Evolutionary conservation across 2,329 filamentous ascomycete genomes (phyloP), one percentile per base, ranked within the genome.

Genomic region (Aspergillus quadrilineatus): DNA sequence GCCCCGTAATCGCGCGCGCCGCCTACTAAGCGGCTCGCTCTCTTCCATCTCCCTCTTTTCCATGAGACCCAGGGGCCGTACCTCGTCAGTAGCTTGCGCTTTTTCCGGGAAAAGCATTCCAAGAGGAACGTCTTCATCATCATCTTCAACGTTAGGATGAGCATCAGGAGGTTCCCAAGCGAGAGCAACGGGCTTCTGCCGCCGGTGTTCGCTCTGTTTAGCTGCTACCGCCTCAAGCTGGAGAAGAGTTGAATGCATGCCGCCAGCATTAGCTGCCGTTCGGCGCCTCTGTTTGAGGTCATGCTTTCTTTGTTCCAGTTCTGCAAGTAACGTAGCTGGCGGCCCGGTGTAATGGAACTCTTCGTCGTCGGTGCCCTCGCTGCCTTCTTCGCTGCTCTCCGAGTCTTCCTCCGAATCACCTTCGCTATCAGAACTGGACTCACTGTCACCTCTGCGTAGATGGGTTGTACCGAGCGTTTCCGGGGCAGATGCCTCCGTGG

Each of bases 151-250:
- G 4, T 61, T 58, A 5, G 65, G 60, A n/a, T 66, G 58, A 9
- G 56, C 59, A 53, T 82, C 78, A 6, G 79, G 77, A 10, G 77
- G 75, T 73, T 97, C 92, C 94, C 94, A 99, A 1, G 93, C 94
- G 34, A 99, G 80, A 57, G 90, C 90, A 34, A 96, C 85, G 56
- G 87, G 89, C 67, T 89, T 89, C 55, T 83, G 82, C 37, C 93
- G 85, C 46, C 73, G 65, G 29, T 88, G 82, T 62, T 87, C 86
- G 64, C 87, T 87, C 70, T 96, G 89, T 26, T 92, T 83, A 72
- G 97, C 89, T 22, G 90, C 90, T 29, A 97, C 90, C 0, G 91
- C 89, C 68, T 99, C 93, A 63, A 97, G 83, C 69, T 99, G 86
- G 1, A 99, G 80, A 4, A 99, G 80, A 0, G 94, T 99, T 12